Percentiles rank a stretch among this genome's conserved stretches.
These are phyloP conservation scores for Verticillium zaregamsianum DNA, from an alignment of 2,329 filamentous ascomycete species.

Conservation along the genomic window DNA sequence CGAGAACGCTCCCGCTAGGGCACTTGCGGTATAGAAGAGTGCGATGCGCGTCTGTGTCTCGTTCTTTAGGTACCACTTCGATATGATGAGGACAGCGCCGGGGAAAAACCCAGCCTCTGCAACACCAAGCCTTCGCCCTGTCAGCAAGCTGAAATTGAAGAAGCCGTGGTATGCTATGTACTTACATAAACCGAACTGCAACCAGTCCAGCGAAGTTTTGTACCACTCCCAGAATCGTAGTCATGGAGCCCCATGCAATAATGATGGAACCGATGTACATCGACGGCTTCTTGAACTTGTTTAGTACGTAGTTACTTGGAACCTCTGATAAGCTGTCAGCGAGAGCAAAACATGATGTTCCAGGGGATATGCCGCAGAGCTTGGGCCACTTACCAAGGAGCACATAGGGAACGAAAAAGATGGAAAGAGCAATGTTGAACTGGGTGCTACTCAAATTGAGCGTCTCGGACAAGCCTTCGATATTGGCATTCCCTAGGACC, in stretches of 20 bases:
- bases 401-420: constrained; percentile 63
- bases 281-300: constrained; percentile 33
- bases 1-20: constrained; percentile 36
- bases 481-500: constrained; percentile 40
- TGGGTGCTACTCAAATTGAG: constrained; percentile 48
- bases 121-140: constrained; percentile 7
- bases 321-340: constrained; percentile 28
- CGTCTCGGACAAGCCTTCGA: constrained; percentile 50
- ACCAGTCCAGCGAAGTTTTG: constrained; percentile 20
- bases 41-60: constrained; percentile 23
- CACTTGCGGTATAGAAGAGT: constrained; percentile 30
- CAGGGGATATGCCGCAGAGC: not conserved
- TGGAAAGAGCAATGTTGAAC: constrained; percentile 55
- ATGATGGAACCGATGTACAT: constrained; percentile 35
- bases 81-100: constrained; percentile 22
- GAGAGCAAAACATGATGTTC: constrained; percentile 44
- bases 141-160: not conserved
- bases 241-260: constrained; percentile 30
- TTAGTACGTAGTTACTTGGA: constrained; percentile 34
- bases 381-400: constrained; percentile 21
- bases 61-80: constrained; percentile 24
- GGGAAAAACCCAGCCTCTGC: constrained; percentile 22
- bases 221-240: constrained; percentile 22
- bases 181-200: constrained; percentile 14
- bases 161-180: too few relatives aligned